A percentile compares a stretch with the other conserved stretches of the same genome.
Evolutionary conservation across 768 basidiomycete species (phyloP).

Genomic region (Lactarius indigo): DNA sequence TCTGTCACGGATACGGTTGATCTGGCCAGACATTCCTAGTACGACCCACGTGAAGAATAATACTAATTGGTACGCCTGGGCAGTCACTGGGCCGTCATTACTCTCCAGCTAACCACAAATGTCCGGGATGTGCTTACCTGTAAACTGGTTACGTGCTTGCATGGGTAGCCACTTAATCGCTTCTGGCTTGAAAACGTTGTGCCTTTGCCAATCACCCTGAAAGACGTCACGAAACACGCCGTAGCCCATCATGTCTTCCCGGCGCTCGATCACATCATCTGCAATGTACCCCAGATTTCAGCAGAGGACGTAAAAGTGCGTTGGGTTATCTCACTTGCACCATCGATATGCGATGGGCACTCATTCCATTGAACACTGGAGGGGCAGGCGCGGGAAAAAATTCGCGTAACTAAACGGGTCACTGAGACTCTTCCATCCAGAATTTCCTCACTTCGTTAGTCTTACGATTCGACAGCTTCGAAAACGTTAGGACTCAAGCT

Average conservation of each 20-base stretch:
- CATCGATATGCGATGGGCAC: not conserved
- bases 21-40: not conserved
- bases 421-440: not conserved
- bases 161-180: not conserved
- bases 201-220: not conserved
- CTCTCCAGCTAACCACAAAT: not conserved
- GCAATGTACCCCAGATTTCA: not conserved
- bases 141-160: not conserved
- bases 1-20: not conserved
- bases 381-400: not conserved
- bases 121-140: not conserved
- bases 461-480: not conserved
- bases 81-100: not conserved
- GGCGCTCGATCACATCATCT: constrained; percentile 6
- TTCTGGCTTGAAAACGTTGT: not conserved
- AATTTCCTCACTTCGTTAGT: not conserved
- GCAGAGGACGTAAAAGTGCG: not conserved
- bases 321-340: not conserved
- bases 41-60: not conserved
- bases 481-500: not conserved
- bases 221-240: not conserved
- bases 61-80: too few relatives aligned
- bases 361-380: not conserved
- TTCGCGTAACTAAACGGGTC: not conserved
- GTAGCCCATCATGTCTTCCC: not conserved